Percentiles rank a stretch among this genome's conserved stretches.
These are phyloP conservation scores for Abelmoschus esculentus DNA, from an alignment of 345 rosid species.

Conservation along the genomic window DNA sequence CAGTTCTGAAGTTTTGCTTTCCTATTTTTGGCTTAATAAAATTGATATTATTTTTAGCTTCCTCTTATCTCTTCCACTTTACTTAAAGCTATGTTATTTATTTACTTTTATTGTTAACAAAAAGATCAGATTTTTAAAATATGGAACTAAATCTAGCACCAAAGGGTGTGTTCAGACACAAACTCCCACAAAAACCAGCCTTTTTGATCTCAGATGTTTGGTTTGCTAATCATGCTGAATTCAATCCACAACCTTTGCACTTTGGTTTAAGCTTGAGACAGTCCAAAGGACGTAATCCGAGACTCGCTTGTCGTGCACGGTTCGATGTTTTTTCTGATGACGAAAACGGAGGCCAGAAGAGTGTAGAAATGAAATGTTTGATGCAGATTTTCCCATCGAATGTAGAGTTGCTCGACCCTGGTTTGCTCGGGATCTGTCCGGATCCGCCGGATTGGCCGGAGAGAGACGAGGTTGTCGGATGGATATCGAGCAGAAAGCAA, in stretches of 20 bases:
- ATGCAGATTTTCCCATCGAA: too few species aligned
- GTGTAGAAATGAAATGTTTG: too few species aligned
- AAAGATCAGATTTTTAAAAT: background rate
- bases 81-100: too few species aligned
- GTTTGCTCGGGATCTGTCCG: too few species aligned
- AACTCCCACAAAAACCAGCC: conserved; percentile 7
- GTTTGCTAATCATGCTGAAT: conserved; percentile 1
- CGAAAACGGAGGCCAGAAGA: too few species aligned
- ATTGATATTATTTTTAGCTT: too few species aligned
- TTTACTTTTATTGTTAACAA: too few species aligned
- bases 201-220: background rate
- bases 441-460: too few species aligned
- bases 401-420: too few species aligned
- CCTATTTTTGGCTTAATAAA: too few species aligned
- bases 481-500: conserved; percentile 45
- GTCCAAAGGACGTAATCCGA: conserved; percentile 11
- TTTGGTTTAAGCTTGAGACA: conserved; percentile 10
- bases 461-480: conserved; percentile 8
- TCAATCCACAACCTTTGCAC: background rate
- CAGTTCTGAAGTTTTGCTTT: too few species aligned
- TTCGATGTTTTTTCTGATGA: conserved; percentile 8
- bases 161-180: background rate
- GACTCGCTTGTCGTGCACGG: conserved; percentile 15
- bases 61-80: too few species aligned
- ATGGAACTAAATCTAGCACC: background rate